Conservation (phyloP, 306 rosid species). For the Heteromeles arbutifolia region DNA sequence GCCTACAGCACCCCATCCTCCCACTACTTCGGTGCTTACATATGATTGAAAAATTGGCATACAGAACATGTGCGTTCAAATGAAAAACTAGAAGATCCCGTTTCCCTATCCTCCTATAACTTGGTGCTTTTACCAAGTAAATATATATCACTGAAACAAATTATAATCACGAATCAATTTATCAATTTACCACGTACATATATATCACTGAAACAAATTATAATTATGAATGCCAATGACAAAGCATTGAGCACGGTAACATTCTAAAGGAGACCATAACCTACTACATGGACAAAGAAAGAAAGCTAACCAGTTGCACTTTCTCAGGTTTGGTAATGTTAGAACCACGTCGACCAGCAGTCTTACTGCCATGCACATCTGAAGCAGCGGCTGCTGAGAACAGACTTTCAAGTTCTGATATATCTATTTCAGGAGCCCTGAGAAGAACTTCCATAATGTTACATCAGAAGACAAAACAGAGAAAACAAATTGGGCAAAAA, state of each 20-base stretch:
- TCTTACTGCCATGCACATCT: conserved; percentile 53
- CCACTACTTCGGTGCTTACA: not conserved
- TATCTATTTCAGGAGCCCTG: conserved; percentile 97
- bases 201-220: not conserved
- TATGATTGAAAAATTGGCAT: not conserved
- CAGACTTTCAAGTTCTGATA: conserved; percentile 90
- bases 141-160: not conserved
- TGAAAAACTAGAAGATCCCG: not conserved
- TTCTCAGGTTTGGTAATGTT: conserved; percentile 86
- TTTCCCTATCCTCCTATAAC: not conserved
- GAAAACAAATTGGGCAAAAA: not conserved
- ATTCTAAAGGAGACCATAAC: not conserved
- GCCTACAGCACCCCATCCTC: not conserved
- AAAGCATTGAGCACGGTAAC: not conserved
- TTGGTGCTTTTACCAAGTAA: not conserved
- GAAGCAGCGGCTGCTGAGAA: conserved; percentile 90
- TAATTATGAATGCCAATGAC: not conserved
- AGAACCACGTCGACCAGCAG: conserved; percentile 82
- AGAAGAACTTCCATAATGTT: conserved; percentile 20
- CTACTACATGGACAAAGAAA: not conserved
- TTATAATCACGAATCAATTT: not conserved
- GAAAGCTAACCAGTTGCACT: conserved; percentile 77
- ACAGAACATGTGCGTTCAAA: not conserved
- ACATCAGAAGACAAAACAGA: conserved; percentile 25
- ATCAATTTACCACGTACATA: not conserved